phyloP scores from a whole-genome alignment of 176 grass and related monocot species.

The Stipa capillata region DNA sequence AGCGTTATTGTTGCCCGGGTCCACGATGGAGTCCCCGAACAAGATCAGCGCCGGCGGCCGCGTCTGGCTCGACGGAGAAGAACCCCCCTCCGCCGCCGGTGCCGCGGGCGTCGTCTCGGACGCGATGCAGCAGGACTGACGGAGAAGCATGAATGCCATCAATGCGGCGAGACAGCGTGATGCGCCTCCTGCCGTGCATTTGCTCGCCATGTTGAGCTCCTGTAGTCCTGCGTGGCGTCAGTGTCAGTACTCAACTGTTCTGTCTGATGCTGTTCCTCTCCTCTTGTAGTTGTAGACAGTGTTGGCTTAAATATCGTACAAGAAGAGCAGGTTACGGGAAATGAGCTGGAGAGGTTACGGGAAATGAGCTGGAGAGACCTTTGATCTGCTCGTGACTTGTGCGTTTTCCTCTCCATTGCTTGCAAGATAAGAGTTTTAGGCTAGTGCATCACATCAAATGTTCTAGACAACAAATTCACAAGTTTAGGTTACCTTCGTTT shows the following conservation, averaged over 20 bases:
- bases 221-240: too few relatives aligned
- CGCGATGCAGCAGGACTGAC: neutral
- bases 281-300: neutral
- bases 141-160: neutral
- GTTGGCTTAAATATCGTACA: neutral
- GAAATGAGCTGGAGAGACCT: neutral
- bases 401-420: conserved; percentile 12
- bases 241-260: neutral
- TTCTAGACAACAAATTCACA: neutral
- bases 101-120: neutral
- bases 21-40: conserved; percentile 76
- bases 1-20: conserved; percentile 78
- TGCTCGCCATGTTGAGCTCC: conserved; percentile 7
- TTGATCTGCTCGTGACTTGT: conserved; percentile 3
- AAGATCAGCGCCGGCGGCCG: conserved; percentile 40
- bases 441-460: neutral
- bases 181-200: neutral
- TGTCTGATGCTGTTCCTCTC: neutral
- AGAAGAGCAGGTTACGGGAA: neutral
- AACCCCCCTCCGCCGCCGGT: neutral
- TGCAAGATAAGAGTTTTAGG: neutral
- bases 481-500: neutral
- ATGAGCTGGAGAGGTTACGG: too few relatives aligned
- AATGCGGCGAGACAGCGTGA: neutral
- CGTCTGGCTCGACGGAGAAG: neutral